Evolutionary conservation across 371 early-diverging fungal species (phyloP).

Genomic region (Lichtheimia ornata): DNA sequence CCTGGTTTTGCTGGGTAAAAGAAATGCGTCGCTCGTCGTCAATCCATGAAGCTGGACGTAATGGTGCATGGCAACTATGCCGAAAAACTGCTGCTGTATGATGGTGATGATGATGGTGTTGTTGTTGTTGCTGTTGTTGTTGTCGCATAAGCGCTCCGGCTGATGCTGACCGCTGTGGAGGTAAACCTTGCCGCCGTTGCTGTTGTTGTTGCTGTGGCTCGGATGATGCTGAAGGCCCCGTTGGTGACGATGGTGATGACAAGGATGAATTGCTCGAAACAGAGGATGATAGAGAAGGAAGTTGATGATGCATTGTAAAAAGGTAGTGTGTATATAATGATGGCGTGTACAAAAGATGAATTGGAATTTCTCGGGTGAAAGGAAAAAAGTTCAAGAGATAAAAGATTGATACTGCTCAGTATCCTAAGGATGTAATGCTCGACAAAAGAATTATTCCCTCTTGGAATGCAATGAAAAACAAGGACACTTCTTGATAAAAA

Average conservation of each 20-base stretch:
- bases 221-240: slow-evolving; percentile 4
- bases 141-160: slow-evolving; percentile 21
- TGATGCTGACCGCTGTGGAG: slow-evolving; percentile 22
- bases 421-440: too few relatives aligned
- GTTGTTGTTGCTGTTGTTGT: slow-evolving; percentile 3
- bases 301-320: slow-evolving; percentile 4
- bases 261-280: slow-evolving; percentile 22
- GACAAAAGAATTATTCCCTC: too few relatives aligned
- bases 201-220: slow-evolving; percentile 1
- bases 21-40: background rate
- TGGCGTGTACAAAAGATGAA: too few relatives aligned
- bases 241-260: background rate
- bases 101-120: slow-evolving; percentile 3
- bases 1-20: too few relatives aligned
- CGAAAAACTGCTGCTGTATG: slow-evolving; percentile 1
- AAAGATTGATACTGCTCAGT: too few relatives aligned
- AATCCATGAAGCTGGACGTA: slow-evolving; percentile 17
- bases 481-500: too few relatives aligned
- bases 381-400: too few relatives aligned
- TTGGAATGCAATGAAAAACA: too few relatives aligned
- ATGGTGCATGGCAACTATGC: slow-evolving; percentile 7
- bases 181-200: background rate
- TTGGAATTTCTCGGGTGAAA: too few relatives aligned
- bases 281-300: slow-evolving; percentile 24
- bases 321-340: too few relatives aligned